Conservation (phyloP, 495 filamentous ascomycete species). For the Friedmanniomyces endolithicus region DNA sequence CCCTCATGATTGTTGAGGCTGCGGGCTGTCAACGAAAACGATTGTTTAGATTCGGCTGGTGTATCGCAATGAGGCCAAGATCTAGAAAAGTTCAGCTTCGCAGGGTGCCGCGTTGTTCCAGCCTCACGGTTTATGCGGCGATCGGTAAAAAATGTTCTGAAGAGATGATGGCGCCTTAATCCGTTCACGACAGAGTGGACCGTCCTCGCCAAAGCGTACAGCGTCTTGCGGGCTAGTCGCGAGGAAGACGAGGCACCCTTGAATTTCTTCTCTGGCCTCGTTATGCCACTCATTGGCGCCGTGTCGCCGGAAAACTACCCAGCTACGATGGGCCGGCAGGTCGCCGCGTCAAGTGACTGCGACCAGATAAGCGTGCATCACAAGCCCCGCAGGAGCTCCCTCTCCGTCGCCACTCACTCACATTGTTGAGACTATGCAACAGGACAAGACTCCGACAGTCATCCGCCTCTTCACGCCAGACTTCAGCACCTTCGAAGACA, state of each 20-base stretch:
- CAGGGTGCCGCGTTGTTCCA: neutral
- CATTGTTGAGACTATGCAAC: neutral
- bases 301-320: conserved; percentile 3
- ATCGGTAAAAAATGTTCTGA: conserved; percentile 2
- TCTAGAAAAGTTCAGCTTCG: neutral
- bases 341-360: neutral
- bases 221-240: conserved; percentile 1
- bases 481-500: neutral
- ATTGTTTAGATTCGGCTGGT: conserved; percentile 5
- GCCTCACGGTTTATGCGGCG: neutral
- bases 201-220: conserved; percentile 15
- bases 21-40: conserved; percentile 1
- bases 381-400: neutral
- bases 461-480: neutral
- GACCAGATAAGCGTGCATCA: neutral
- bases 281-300: conserved; percentile 1
- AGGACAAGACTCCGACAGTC: conserved; percentile 1
- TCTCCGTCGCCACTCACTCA: neutral
- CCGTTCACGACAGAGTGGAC: conserved; percentile 10
- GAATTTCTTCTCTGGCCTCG: conserved; percentile 1
- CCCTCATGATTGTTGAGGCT: too few relatives aligned
- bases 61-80: neutral
- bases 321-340: conserved; percentile 6
- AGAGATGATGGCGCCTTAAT: conserved; percentile 4
- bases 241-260: conserved; percentile 11